Evolutionary conservation across 495 filamentous ascomycete genomes (phyloP), one percentile per base, ranked within the genome.

Genomic region (Aspergillus sparsus): DNA sequence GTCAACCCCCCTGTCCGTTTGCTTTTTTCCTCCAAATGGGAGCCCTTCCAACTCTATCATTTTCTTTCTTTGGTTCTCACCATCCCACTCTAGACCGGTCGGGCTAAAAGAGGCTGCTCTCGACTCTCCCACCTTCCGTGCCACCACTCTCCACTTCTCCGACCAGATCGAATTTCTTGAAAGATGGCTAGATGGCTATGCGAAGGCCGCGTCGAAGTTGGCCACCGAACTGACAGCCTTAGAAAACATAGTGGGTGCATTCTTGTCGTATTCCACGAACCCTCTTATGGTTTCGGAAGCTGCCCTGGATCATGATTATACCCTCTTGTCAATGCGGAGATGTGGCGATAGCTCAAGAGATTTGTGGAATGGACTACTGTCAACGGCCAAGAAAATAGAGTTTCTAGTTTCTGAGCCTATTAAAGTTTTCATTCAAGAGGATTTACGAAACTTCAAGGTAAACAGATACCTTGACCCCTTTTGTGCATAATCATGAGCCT

Each of bases 121-220:
- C 74, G 94, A 98, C 74, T 94, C 91, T 3, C 94, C 94, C 21
- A 95, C 93, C 39, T 98, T 98, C 74, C 89, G 94, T 60, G 89
- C 92, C 35, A 90, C 91, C 11, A 86, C 92, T 57, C 75, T 88
- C 41, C 92, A 97, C 77, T 97, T 96, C 77, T 80, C 86, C 35
- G 94, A 98, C 62, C 92, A 98, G 78, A 84, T 96, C 69, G 94
- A 98, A 56, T 82, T 84, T 56, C 83, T 98, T 54, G 95, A 98
- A 71, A 87, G 84, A 82, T 98, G 94, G 94, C 87, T 98, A 27
- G 93, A 97, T 42, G 83, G 81, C 59, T 97, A 96, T 71, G 78
- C 89, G 57, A 90, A 84, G 70, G 85, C 89, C 15, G 87, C 91
- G 2, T 84, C 87, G 12, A 93, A 89, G 75, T 79, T 98, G 16